Evolutionary conservation across 257 asterid species (phyloP), one percentile per base, ranked within the genome.

Genomic region (Fraxinus anomala): DNA sequence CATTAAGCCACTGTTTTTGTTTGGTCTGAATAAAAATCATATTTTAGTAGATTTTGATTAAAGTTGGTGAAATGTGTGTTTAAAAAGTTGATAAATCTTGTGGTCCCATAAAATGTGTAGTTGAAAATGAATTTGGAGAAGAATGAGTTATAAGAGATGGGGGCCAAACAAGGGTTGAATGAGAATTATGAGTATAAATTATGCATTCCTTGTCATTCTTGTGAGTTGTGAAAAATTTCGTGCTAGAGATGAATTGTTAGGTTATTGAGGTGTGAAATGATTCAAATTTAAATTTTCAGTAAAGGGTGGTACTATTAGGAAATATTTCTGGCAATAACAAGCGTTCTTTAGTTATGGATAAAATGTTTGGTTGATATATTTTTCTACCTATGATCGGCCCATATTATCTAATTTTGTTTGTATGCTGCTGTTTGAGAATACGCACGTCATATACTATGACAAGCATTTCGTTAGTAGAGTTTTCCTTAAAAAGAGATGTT

Each of bases 131-230:
- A 12, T 39, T 39, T 39, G 44, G 44, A 1, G 13, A 9, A 40
- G 9, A 42, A 42, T 42, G 17, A 12, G 51, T 42, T 42, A 2
- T 42, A 42, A 40, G 16, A 40, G 2, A 40, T 40, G 49, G 49
- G 2, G 4, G 16, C 16, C 51, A 42, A 42, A 2, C 51, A 42
- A 12, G 51, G 51, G 16, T 0, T 42, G 12, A 54, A 42, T 76
- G 68, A 21, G 49, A 51, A 56, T 51, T 24, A 19, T 56, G 28
- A 42, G 51, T n/a, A 7, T 56, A 56, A 51, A 30, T 70, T 51
- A 9, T 65, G 40, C 44, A 12, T 74, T 73, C 70, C 13, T 70
- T 34, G 67, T 51, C 42, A 44, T 40, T 39, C 66, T 70, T 66
- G 70, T 42, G 51, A 42, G 17, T 12, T 12, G 4, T 68, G 59